phyloP scores from a whole-genome alignment of 768 basidiomycete species.

The Clavaria fumosa region DNA sequence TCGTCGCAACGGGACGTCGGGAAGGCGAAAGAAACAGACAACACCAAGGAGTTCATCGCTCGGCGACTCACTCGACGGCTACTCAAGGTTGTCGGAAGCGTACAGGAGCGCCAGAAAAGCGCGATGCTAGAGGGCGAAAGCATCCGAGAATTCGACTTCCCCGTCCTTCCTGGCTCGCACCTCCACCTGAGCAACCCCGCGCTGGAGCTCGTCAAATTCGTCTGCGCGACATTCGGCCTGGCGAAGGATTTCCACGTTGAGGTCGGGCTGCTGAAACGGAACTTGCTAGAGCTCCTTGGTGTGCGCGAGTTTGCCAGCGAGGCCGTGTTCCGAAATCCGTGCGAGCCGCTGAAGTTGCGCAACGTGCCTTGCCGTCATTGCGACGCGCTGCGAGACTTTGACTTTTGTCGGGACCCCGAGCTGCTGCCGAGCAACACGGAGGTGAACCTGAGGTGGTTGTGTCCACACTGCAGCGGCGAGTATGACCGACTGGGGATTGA shows the following conservation, averaged over 20 bases:
- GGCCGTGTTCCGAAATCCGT: conserved; percentile 82
- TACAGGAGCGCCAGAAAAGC: conserved; percentile 45
- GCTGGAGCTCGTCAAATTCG: conserved; percentile 81
- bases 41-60: conserved; percentile 59
- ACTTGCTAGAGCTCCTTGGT: conserved; percentile 73
- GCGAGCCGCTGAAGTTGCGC: conserved; percentile 68
- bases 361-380: conserved; percentile 84
- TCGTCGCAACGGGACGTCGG: conserved; percentile 47
- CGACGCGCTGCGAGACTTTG: conserved; percentile 77
- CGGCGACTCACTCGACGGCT: conserved; percentile 70
- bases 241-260: conserved; percentile 75
- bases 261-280: conserved; percentile 78
- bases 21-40: conserved; percentile 55
- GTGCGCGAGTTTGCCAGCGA: conserved; percentile 78
- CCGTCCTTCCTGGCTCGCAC: conserved; percentile 75
- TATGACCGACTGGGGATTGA: conserved; percentile 86
- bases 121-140: conserved; percentile 39
- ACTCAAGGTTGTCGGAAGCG: conserved; percentile 48
- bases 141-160: conserved; percentile 58
- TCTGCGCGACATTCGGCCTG: conserved; percentile 67
- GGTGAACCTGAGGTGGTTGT: conserved; percentile 47
- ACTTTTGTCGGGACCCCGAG: conserved; percentile 87
- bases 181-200: conserved; percentile 63
- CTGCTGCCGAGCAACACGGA: conserved; percentile 45
- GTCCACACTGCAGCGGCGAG: conserved; percentile 62